phyloP scores from a whole-genome alignment of 2,329 filamentous ascomycete genomes.

The Cladophialophora bantiana region DNA sequence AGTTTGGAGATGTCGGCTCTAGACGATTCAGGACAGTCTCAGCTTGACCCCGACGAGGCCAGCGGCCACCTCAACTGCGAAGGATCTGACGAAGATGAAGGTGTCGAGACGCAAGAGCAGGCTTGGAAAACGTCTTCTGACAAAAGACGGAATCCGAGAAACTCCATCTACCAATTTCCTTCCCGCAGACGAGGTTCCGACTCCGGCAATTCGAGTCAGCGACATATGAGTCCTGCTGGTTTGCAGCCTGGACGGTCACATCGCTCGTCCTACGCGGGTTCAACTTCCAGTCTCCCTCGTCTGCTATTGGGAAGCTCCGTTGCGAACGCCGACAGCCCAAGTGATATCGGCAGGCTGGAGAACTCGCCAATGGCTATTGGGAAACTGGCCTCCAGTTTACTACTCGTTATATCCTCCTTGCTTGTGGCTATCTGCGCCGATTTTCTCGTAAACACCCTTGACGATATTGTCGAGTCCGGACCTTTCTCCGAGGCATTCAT shows the following conservation, averaged over 20 bases:
- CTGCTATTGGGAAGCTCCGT: conserved; percentile 17
- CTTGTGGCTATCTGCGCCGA: conserved; percentile 77
- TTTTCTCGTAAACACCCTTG: conserved; percentile 77
- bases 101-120: neutral
- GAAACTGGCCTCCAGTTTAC: conserved; percentile 72
- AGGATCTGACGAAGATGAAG: neutral
- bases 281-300: conserved; percentile 15
- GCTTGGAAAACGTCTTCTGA: neutral
- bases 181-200: neutral
- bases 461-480: conserved; percentile 70
- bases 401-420: conserved; percentile 73
- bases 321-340: neutral
- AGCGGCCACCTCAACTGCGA: neutral
- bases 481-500: conserved; percentile 81
- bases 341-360: conserved; percentile 35
- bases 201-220: conserved; percentile 3
- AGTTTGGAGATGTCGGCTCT: conserved; percentile 15
- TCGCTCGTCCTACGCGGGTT: conserved; percentile 10
- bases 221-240: conserved; percentile 1
- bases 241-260: neutral
- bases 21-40: neutral
- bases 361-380: conserved; percentile 73
- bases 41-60: neutral
- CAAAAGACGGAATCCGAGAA: conserved; percentile 1
- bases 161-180: conserved; percentile 14